Percentiles rank a stretch among this genome's conserved stretches.
Conservation (phyloP, 139 green algal species). For the Micractinium conductrix region DNA sequence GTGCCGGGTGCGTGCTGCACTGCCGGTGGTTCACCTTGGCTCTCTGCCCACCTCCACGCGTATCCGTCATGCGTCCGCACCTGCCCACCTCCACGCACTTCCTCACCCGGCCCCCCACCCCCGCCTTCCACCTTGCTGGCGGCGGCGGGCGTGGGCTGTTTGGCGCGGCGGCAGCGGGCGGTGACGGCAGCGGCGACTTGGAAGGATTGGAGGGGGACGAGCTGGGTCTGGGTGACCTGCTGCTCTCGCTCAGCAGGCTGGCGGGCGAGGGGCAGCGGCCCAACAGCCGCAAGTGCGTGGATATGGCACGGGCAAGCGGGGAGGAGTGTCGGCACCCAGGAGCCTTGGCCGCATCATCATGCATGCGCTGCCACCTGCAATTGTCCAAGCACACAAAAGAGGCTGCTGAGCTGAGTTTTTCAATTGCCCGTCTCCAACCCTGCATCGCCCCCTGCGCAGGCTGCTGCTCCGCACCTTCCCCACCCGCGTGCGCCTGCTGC, state of each 20-base stretch:
- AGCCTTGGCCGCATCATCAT: background rate
- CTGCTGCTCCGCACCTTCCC: conserved; percentile 49
- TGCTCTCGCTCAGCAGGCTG: conserved; percentile 26
- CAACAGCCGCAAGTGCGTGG: conserved; percentile 27
- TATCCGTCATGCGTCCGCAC: too few relatives aligned
- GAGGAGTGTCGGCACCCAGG: background rate
- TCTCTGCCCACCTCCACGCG: too few relatives aligned
- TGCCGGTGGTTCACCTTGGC: too few relatives aligned
- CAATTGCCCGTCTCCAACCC: background rate
- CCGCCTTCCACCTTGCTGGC: background rate
- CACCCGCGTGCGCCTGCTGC: conserved; percentile 46
- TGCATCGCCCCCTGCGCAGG: conserved; percentile 9
- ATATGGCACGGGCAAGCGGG: background rate
- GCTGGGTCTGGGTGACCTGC: conserved; percentile 31
- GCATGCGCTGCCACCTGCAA: background rate
- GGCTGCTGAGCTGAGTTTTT: background rate
- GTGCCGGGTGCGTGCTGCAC: too few relatives aligned
- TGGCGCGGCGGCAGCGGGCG: background rate
- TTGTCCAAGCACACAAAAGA: background rate
- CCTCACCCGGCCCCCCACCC: background rate
- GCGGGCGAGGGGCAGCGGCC: conserved; percentile 22
- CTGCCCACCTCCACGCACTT: background rate
- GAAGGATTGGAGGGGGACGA: conserved; percentile 7
- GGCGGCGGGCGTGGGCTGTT: background rate
- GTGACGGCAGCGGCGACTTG: background rate